phyloP scores from a whole-genome alignment of 495 filamentous ascomycete genomes.

The Bryoglossum gracile region DNA sequence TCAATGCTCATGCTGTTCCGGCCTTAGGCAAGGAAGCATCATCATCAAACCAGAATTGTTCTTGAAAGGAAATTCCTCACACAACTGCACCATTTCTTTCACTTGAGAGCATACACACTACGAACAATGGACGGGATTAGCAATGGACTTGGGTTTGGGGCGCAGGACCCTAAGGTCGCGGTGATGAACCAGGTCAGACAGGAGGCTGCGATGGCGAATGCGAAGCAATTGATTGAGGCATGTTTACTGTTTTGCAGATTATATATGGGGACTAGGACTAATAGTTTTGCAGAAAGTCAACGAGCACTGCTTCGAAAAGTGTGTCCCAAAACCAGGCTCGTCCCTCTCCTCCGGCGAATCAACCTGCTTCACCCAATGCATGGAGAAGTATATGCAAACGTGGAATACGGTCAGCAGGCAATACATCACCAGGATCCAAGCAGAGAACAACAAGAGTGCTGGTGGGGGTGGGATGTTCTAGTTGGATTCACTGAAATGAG shows the following conservation, averaged over 20 bases:
- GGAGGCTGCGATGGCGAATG: slow-evolving; percentile 69
- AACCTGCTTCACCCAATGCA: slow-evolving; percentile 76
- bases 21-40: slow-evolving; percentile 10
- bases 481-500: no score
- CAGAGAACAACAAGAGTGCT: slow-evolving; percentile 23
- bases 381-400: slow-evolving; percentile 93
- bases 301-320: slow-evolving; percentile 92
- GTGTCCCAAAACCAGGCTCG: slow-evolving; percentile 75
- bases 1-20: neutral
- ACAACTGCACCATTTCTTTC: slow-evolving; percentile 1
- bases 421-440: slow-evolving; percentile 67
- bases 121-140: slow-evolving; percentile 25
- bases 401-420: slow-evolving; percentile 81
- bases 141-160: slow-evolving; percentile 24
- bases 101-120: neutral
- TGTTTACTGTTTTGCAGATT: no score
- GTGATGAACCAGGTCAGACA: slow-evolving; percentile 68
- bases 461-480: slow-evolving; percentile 24
- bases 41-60: neutral
- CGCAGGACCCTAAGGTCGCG: slow-evolving; percentile 53
- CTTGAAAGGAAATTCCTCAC: slow-evolving; percentile 7
- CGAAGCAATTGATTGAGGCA: slow-evolving; percentile 68
- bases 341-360: slow-evolving; percentile 67
- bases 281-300: slow-evolving; percentile 70
- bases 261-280: no score